phyloP scores from a whole-genome alignment of 202 grass and related monocot species.

The Panicum hallii region DNA sequence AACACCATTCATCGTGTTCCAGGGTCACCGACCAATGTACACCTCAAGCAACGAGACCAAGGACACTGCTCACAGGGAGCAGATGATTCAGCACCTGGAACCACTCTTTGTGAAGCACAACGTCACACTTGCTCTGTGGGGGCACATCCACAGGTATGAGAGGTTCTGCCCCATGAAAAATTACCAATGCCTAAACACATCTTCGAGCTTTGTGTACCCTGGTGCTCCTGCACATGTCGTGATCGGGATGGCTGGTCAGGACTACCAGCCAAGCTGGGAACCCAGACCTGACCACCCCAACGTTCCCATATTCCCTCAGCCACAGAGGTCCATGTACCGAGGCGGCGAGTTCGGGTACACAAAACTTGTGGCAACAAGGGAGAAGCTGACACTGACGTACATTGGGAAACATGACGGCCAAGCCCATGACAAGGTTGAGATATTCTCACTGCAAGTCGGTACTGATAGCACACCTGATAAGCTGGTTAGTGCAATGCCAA shows the following conservation, averaged over 20 bases:
- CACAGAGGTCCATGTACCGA: constrained; percentile 82
- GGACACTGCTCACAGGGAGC: constrained; percentile 61
- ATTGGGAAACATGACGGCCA: constrained; percentile 91
- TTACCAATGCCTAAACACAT: constrained; percentile 66
- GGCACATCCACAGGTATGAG: constrained; percentile 94
- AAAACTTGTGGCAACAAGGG: constrained; percentile 71
- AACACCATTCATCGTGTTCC: constrained; percentile 81
- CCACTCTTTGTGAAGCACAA: constrained; percentile 77
- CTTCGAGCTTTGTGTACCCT: constrained; percentile 68
- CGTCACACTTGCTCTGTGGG: constrained; percentile 94
- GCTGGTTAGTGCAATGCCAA: neutral
- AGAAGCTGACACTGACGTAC: constrained; percentile 74
- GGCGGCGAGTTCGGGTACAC: constrained; percentile 87
- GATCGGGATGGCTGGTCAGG: constrained; percentile 92
- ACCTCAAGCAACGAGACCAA: constrained; percentile 76
- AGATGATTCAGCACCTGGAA: constrained; percentile 80
- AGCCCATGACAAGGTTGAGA: constrained; percentile 81
- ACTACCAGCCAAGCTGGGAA: constrained; percentile 72
- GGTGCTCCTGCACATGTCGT: constrained; percentile 82
- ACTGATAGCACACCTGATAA: constrained; percentile 11
- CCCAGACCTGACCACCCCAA: constrained; percentile 70
- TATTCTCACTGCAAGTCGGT: constrained; percentile 52
- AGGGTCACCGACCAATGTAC: constrained; percentile 96
- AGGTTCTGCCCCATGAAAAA: constrained; percentile 91
- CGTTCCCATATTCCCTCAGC: constrained; percentile 78